A percentile compares a stretch with the other conserved stretches of the same genome.
Evolutionary conservation across 139 green algal genomes (phyloP).

Genomic region (Picochlorum sp.): DNA sequence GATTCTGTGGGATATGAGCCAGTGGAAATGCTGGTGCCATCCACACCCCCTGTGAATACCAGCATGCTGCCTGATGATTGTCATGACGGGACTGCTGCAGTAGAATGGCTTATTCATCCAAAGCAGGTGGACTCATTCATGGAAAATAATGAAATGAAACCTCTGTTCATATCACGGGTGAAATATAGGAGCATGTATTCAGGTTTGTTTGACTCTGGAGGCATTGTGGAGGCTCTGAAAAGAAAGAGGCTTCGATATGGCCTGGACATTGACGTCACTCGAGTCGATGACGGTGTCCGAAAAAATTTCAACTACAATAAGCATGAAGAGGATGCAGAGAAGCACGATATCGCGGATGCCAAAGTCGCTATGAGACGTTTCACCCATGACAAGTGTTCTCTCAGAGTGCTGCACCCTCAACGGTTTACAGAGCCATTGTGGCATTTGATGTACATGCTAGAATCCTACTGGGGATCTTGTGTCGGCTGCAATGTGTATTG

Average conservation of each 20-base stretch:
- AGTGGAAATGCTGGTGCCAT: too few relatives aligned
- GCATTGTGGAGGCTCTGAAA: constrained; percentile 33
- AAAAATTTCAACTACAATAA: constrained; percentile 47
- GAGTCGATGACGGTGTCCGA: constrained; percentile 31
- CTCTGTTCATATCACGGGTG: constrained; percentile 40
- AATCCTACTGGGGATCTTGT: constrained; percentile 57
- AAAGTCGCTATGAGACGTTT: constrained; percentile 42
- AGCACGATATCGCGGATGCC: constrained; percentile 33
- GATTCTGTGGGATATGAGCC: too few relatives aligned
- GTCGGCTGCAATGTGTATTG: constrained; percentile 51
- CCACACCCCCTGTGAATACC: too few relatives aligned
- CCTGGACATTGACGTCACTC: constrained; percentile 58
- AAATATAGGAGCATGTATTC: constrained; percentile 24
- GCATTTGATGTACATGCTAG: constrained; percentile 52
- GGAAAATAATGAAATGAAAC: constrained; percentile 8
- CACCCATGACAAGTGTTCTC: constrained; percentile 13
- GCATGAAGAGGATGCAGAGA: background rate
- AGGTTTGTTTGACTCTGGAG: constrained; percentile 33
- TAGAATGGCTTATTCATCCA: background rate
- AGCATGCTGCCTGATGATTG: background rate
- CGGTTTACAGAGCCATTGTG: constrained; percentile 33
- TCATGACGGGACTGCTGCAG: background rate
- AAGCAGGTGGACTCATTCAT: background rate
- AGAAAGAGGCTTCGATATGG: constrained; percentile 37
- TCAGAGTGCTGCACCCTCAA: constrained; percentile 77